phyloP scores from a whole-genome alignment of 2,329 filamentous ascomycete species.

The Lachnellula occidentalis region DNA sequence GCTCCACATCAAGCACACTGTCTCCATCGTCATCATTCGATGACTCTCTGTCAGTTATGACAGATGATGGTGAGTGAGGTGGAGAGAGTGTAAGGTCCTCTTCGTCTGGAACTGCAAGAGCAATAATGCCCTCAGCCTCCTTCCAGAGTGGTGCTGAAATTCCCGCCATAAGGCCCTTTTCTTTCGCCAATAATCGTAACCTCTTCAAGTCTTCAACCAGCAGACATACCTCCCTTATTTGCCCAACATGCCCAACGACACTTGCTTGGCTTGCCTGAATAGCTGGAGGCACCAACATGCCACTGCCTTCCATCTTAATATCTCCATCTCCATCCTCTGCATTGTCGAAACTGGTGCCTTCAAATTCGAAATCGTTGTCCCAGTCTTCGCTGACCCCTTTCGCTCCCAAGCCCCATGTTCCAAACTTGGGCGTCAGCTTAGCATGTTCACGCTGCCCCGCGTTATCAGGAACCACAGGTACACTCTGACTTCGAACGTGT shows the following conservation, averaged over 20 bases:
- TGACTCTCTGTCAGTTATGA: slow-evolving; percentile 44
- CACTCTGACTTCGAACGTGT: slow-evolving; percentile 76
- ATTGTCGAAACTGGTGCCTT: slow-evolving; percentile 28
- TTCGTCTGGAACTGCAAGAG: slow-evolving; percentile 67
- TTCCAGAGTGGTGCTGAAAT: slow-evolving; percentile 61
- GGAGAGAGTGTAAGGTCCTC: slow-evolving; percentile 40
- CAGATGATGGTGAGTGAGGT: slow-evolving; percentile 23
- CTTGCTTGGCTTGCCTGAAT: slow-evolving; percentile 79
- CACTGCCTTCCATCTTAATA: slow-evolving; percentile 33
- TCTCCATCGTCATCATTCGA: slow-evolving; percentile 35
- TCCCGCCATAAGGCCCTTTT: slow-evolving; percentile 60
- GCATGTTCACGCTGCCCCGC: slow-evolving; percentile 44
- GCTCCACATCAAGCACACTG: slow-evolving; percentile 38
- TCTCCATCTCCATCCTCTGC: slow-evolving; percentile 39
- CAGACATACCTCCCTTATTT: slow-evolving; percentile 74
- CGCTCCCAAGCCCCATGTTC: slow-evolving; percentile 75
- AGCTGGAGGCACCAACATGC: slow-evolving; percentile 69
- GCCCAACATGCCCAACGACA: slow-evolving; percentile 76
- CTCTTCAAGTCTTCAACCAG: slow-evolving; percentile 80
- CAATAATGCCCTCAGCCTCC: slow-evolving; percentile 82
- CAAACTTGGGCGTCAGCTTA: slow-evolving; percentile 64
- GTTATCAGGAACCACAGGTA: slow-evolving; percentile 64
- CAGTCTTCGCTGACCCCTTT: slow-evolving; percentile 81
- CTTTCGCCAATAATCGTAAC: slow-evolving; percentile 62
- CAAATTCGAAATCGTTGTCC: slow-evolving; percentile 84